These are phyloP conservation scores for Epichloe baconii DNA, from an alignment of 2,329 filamentous ascomycete genomes.

Conservation along the genomic window DNA sequence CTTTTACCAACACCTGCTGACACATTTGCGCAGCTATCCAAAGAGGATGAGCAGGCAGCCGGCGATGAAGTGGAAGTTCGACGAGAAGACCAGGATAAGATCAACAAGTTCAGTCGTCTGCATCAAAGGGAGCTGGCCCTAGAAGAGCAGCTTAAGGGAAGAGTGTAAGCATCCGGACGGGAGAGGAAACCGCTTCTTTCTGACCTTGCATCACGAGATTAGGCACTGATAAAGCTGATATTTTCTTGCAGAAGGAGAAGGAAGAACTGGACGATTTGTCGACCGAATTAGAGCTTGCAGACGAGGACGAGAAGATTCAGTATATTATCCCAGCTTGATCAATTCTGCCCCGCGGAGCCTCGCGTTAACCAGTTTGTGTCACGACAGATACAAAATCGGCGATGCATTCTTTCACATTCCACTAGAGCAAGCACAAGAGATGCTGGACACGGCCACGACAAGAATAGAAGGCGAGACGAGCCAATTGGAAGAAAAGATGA, in stretches of 20 bases:
- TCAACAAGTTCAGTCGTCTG: conserved; percentile 92
- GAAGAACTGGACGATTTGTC: conserved; percentile 92
- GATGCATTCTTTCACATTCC: conserved; percentile 88
- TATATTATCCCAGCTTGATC: conserved; percentile 33
- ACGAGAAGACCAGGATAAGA: conserved; percentile 95
- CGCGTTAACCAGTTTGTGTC: conserved; percentile 1
- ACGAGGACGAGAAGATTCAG: conserved; percentile 90
- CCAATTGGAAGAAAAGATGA: conserved; percentile 63
- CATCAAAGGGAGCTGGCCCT: conserved; percentile 73
- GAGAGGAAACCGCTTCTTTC: neutral
- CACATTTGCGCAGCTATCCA: conserved; percentile 55
- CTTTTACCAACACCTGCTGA: conserved; percentile 6
- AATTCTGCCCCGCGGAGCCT: neutral
- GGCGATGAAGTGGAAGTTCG: conserved; percentile 85
- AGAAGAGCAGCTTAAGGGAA: conserved; percentile 72
- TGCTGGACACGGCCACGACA: conserved; percentile 59
- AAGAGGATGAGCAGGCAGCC: conserved; percentile 69
- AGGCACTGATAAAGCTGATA: conserved; percentile 4
- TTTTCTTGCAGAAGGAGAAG: conserved; percentile 70
- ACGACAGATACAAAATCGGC: conserved; percentile 78
- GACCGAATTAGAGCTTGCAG: conserved; percentile 81
- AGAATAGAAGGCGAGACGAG: conserved; percentile 66
- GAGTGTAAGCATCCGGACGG: conserved; percentile 41
- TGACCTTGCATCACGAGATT: neutral
- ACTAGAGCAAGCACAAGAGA: conserved; percentile 71